These are phyloP conservation scores for Acacia crassicarpa DNA, from an alignment of 306 rosid genomes.

Conservation along the genomic window DNA sequence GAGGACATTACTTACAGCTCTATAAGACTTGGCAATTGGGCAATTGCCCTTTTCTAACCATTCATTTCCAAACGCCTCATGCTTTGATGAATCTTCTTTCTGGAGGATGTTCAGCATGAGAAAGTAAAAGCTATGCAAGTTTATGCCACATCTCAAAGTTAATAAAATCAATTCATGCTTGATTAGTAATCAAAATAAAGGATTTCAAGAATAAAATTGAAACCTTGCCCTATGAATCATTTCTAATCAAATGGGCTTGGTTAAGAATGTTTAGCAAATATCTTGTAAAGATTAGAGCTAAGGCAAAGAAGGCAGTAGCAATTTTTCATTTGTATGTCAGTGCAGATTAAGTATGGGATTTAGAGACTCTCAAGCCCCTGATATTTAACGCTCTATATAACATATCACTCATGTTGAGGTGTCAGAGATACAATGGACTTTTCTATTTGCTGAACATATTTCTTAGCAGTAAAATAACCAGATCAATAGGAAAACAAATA, in stretches of 20 bases:
- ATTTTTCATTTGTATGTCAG: neutral
- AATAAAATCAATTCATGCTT: neutral
- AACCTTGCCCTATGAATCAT: neutral
- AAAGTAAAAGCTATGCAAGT: constrained; percentile 8
- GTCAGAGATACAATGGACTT: constrained; percentile 3
- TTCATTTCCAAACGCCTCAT: constrained; percentile 71
- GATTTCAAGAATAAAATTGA: constrained; percentile 7
- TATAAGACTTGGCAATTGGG: constrained; percentile 78
- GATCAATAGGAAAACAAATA: neutral
- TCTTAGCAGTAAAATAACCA: neutral
- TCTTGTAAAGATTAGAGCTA: neutral
- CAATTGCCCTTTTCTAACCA: constrained; percentile 78
- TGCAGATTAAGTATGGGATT: neutral
- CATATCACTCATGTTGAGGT: neutral
- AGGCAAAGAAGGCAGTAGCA: neutral
- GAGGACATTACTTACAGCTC: constrained; percentile 69
- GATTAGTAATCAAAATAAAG: neutral
- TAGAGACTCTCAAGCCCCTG: constrained; percentile 2
- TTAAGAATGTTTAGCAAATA: constrained; percentile 6
- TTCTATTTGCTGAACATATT: constrained; percentile 8
- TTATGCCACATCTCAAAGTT: neutral
- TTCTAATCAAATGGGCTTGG: constrained; percentile 3
- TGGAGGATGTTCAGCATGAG: constrained; percentile 37
- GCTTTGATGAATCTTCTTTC: constrained; percentile 60
- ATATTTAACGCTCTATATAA: neutral